Evolutionary conservation across 768 basidiomycete species (phyloP).

Genomic region (Dioszegia hungarica): DNA sequence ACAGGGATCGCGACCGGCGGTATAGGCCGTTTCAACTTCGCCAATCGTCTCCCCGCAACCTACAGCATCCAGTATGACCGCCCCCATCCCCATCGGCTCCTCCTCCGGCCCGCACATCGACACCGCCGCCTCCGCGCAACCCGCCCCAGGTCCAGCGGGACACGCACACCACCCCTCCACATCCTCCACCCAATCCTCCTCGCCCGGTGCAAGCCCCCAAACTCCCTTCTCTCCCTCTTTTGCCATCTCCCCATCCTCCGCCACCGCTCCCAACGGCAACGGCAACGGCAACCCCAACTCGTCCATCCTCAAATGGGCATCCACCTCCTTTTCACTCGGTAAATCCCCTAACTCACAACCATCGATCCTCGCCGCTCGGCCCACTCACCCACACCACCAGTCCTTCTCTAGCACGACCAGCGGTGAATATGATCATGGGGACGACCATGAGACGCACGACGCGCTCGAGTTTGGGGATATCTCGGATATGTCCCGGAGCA

Average conservation of each 20-base stretch:
- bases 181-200: constrained; percentile 6
- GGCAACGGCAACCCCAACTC: neutral
- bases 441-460: constrained; percentile 35
- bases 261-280: constrained; percentile 13
- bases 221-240: constrained; percentile 18
- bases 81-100: constrained; percentile 23
- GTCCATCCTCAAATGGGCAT: constrained; percentile 31
- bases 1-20: too few species aligned
- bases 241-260: constrained; percentile 33
- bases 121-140: neutral
- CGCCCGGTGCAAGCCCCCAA: neutral
- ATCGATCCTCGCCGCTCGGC: too few species aligned
- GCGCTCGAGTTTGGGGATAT: constrained; percentile 44
- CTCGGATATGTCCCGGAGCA: constrained; percentile 17
- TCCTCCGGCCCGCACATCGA: neutral
- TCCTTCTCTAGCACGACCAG: too few species aligned
- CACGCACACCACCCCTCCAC: constrained; percentile 10
- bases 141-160: constrained; percentile 2
- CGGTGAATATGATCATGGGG: constrained; percentile 11
- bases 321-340: constrained; percentile 14
- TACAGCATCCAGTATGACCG: constrained; percentile 19
- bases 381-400: too few species aligned
- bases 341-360: constrained; percentile 18
- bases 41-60: too few species aligned
- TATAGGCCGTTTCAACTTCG: too few species aligned